Percentiles rank a stretch among this genome's conserved stretches.
These are phyloP conservation scores for Alternaria burnsii DNA, from an alignment of 2,329 filamentous ascomycete genomes.

Conservation along the genomic window DNA sequence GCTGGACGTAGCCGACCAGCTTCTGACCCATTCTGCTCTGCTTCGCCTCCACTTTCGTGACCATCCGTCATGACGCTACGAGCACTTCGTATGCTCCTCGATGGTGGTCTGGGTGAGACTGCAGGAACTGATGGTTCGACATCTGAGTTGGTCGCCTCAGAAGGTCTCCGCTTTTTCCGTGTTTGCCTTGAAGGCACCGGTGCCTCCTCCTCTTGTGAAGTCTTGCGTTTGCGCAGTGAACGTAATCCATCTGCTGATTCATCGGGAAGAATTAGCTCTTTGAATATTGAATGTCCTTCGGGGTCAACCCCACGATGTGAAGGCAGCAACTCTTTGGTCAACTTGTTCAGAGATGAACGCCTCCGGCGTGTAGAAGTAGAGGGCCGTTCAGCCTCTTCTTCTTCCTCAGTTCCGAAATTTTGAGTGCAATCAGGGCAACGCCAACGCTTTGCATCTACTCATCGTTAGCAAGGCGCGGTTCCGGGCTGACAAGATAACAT, in stretches of 20 bases:
- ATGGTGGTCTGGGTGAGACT: conserved; percentile 41
- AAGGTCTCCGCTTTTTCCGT: conserved; percentile 55
- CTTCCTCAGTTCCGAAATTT: conserved; percentile 50
- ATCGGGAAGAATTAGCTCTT: conserved; percentile 74
- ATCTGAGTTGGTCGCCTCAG: conserved; percentile 46
- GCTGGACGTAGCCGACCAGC: conserved; percentile 40
- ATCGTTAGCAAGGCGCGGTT: conserved; percentile 28
- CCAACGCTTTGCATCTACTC: conserved; percentile 66
- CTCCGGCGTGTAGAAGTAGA: conserved; percentile 57
- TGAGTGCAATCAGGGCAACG: conserved; percentile 67
- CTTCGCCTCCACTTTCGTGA: conserved; percentile 41
- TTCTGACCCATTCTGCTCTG: conserved; percentile 39
- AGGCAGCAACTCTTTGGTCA: conserved; percentile 76
- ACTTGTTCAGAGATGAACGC: conserved; percentile 69
- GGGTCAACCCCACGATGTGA: conserved; percentile 72
- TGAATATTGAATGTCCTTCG: conserved; percentile 73
- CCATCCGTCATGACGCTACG: conserved; percentile 38
- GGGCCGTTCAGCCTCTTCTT: conserved; percentile 52
- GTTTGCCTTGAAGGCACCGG: conserved; percentile 50
- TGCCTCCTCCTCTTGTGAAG: conserved; percentile 74
- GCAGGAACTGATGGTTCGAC: conserved; percentile 37
- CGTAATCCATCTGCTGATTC: conserved; percentile 80
- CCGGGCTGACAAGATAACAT: conserved; percentile 47
- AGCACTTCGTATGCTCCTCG: conserved; percentile 33
- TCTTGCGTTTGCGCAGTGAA: conserved; percentile 83